These are phyloP conservation scores for Rhododendron vialii DNA, from an alignment of 148 eudicot species.

Conservation along the genomic window DNA sequence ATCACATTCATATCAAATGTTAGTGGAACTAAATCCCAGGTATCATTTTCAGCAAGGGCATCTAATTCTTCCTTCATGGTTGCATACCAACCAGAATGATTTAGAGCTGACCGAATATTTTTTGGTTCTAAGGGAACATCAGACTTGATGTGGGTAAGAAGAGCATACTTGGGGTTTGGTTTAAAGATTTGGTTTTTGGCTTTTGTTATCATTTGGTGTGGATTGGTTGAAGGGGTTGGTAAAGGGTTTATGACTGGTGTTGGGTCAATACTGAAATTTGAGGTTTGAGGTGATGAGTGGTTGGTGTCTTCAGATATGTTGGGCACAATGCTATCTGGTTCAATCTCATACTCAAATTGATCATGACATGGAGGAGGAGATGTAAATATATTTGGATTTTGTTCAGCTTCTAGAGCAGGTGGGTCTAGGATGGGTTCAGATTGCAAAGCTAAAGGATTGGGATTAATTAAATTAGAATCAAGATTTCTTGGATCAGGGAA, in stretches of 20 bases:
- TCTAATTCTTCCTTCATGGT: not conserved
- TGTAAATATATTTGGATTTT: not conserved
- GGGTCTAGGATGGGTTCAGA: not conserved
- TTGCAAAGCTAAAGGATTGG: not conserved
- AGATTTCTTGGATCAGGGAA: not conserved
- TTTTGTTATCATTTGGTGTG: not conserved
- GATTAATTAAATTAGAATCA: not conserved
- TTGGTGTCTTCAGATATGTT: not conserved
- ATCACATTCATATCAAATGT: not conserved
- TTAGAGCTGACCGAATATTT: not conserved
- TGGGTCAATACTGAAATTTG: not conserved
- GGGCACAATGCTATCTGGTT: not conserved
- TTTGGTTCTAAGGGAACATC: not conserved
- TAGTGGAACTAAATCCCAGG: slow-evolving; percentile 3
- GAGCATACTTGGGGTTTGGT: not conserved
- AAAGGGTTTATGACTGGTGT: not conserved
- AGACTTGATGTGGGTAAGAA: not conserved
- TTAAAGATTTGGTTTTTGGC: not conserved
- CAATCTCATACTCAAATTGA: not conserved
- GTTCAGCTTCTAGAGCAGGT: not conserved
- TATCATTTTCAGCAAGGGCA: not conserved
- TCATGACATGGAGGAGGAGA: not conserved
- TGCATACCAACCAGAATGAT: not conserved
- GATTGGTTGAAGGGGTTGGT: not conserved
- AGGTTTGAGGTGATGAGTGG: not conserved